Percentiles rank a stretch among this genome's conserved stretches.
These are phyloP conservation scores for Ustilago cynodontis DNA, from an alignment of 1,284 basidiomycete species.

Conservation along the genomic window DNA sequence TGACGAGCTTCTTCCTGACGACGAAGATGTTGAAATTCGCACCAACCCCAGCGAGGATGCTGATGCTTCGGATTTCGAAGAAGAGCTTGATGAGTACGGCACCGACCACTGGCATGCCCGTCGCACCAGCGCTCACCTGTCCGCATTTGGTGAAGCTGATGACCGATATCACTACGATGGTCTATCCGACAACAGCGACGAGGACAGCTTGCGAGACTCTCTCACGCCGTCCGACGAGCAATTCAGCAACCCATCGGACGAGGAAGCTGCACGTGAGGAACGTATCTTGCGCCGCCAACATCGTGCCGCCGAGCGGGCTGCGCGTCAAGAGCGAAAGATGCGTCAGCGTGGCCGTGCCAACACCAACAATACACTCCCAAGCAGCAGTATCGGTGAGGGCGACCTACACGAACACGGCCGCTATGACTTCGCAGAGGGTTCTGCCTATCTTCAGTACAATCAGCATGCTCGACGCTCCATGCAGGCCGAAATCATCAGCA, in stretches of 20 bases:
- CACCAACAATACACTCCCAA: slow-evolving; percentile 56
- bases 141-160: slow-evolving; percentile 22
- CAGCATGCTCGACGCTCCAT: slow-evolving; percentile 5
- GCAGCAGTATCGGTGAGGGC: slow-evolving; percentile 54
- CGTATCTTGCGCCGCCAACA: slow-evolving; percentile 43
- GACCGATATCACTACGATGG: slow-evolving; percentile 14
- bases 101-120: slow-evolving; percentile 35
- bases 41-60: slow-evolving; percentile 64
- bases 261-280: slow-evolving; percentile 56
- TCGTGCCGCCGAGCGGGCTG: slow-evolving; percentile 37
- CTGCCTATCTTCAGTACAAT: neutral
- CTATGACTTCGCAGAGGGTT: slow-evolving; percentile 3
- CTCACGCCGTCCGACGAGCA: slow-evolving; percentile 50
- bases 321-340: slow-evolving; percentile 22
- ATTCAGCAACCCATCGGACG: slow-evolving; percentile 65
- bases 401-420: slow-evolving; percentile 23
- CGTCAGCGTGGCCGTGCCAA: slow-evolving; percentile 38
- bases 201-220: slow-evolving; percentile 39
- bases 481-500: slow-evolving; percentile 49
- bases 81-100: slow-evolving; percentile 34
- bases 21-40: slow-evolving; percentile 47
- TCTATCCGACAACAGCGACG: slow-evolving; percentile 20
- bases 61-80: slow-evolving; percentile 58
- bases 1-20: slow-evolving; percentile 19
- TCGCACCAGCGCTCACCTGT: slow-evolving; percentile 26